Base-by-base conservation (phyloP, 441 rosid genomes). In the Pelargonium citronellum region DNA sequence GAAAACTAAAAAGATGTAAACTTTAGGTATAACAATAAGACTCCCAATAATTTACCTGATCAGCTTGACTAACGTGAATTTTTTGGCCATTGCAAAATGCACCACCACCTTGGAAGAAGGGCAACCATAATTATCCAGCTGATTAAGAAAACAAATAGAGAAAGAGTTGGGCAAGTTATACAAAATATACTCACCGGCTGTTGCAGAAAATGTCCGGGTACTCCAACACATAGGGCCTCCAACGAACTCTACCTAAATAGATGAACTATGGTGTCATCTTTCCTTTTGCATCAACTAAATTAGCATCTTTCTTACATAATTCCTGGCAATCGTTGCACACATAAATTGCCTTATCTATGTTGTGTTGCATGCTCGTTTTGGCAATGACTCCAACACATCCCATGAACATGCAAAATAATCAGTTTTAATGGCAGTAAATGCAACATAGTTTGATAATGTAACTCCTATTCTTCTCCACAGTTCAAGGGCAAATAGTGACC, bases 181-280 rank as follows among this genome's bases (percentile, higher is more conserved):
- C 16, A 67, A 16, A 69, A 67, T 9, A 68, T 79, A 71, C 76
- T 49, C 67, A 94, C 98, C 97, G 46, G 96, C 87, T 69, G 91
- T 86, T 55, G 98, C 98, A 77, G 98, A 81, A 78, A 89, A 94
- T 8, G 70, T 75, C 61, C 95, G 91, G 34, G 96, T 89, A 85
- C 87, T 88, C 97, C 98, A 94, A 68, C 95, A 93, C 97, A 91
- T 88, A 20, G 91, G 92, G 34, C 98, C 98, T 39, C 98, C 98
- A 24, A 94, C 96, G 81, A 94, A 94, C 82, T 94, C 98, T 61
- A 93, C 96, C 98, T 93, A 67, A 55, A 74, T 61, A 72, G 7
- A 22, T 65, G 68, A 66, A 57, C 34, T 17, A 47, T 3, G 65
- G 10, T 64, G 63, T 78, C 47, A 81, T 20, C 60, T 61, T 64